Evolutionary conservation across 192 early-diverging fungal genomes (phyloP), one percentile per base, ranked within the genome.

Genomic region (Entrophospora sp.): DNA sequence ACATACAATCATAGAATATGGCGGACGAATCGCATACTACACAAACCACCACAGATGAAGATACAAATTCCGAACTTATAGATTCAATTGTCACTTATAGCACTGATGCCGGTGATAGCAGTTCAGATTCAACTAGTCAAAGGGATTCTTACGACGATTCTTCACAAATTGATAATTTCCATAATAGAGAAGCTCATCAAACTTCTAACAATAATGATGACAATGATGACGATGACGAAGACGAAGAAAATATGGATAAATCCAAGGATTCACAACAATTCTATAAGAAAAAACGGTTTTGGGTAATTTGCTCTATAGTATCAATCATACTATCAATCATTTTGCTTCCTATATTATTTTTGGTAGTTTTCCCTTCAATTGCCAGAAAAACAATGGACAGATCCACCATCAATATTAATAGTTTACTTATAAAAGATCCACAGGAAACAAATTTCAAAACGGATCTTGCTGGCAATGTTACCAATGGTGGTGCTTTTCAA

Each of bases 281-380:
- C 31, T 82, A 82, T 55, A 52, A 68, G 4, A 67, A 73, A 5
- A 72, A 61, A 35, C 74, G 66, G 22, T 82, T 75, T 32, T 82
- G 81, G 82, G 58, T 68, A 27, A 66, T 75, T n/a, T 84, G 81
- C 32, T 1, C 31, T 6, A 49, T 73, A 2, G 45, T 76, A 10
- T 73, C 61, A 8, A 38, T 70, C 12, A 30, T 84, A 16, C 37
- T 76, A 1, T 24, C 75, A 2, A 69, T 69, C 52, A 73, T 78
- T 22, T 61, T 82, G 34, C 62, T 84, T 2, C 75, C 72, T 18
- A 32, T 84, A 5, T 53, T 81, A 6, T 35, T 82, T 42, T 73
- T 84, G 14, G 83, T 83, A 4, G 70, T 77, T 51, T 69, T 84
- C 52, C 83, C 83, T 24, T 74, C 70, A 57, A 66, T 83, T 49